These are phyloP conservation scores for Cytospora mali DNA, from an alignment of 2,329 filamentous ascomycete genomes.

Conservation along the genomic window DNA sequence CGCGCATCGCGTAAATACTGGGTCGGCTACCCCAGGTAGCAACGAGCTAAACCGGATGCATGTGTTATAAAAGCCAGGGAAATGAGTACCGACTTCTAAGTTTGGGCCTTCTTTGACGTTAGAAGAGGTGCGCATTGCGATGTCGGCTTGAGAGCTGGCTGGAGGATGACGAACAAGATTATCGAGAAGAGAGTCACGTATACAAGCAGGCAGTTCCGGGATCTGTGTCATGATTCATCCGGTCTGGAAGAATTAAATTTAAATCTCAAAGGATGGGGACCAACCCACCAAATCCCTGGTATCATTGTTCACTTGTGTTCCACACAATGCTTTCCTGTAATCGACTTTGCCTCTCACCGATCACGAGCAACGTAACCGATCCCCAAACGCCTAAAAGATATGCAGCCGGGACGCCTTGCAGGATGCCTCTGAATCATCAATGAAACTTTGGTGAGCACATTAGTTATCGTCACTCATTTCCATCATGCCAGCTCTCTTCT, in stretches of 20 bases:
- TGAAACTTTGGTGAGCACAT: constrained; percentile 2
- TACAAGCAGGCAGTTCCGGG: not conserved
- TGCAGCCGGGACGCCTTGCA: constrained; percentile 24
- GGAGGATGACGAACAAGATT: not conserved
- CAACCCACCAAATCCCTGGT: constrained; percentile 6
- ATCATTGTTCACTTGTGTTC: constrained; percentile 21
- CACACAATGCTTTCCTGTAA: not conserved
- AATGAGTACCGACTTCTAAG: not conserved
- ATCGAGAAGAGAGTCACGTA: not conserved
- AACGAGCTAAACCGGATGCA: not conserved
- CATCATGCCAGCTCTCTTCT: constrained; percentile 53
- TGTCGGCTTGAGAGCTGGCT: not conserved
- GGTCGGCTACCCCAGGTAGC: constrained; percentile 4
- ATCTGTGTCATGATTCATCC: not conserved
- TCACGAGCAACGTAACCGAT: not conserved
- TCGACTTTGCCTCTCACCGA: constrained; percentile 7
- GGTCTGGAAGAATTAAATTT: not conserved
- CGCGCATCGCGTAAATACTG: constrained; percentile 6
- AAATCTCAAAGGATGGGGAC: not conserved
- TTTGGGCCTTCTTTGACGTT: not conserved
- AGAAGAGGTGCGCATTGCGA: not conserved
- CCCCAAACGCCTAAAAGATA: constrained; percentile 17
- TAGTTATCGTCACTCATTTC: constrained; percentile 60
- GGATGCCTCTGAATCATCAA: constrained; percentile 15
- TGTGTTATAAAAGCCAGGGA: not conserved